phyloP scores from a whole-genome alignment of 2,329 filamentous ascomycete species.

The Verticillium dahliae region DNA sequence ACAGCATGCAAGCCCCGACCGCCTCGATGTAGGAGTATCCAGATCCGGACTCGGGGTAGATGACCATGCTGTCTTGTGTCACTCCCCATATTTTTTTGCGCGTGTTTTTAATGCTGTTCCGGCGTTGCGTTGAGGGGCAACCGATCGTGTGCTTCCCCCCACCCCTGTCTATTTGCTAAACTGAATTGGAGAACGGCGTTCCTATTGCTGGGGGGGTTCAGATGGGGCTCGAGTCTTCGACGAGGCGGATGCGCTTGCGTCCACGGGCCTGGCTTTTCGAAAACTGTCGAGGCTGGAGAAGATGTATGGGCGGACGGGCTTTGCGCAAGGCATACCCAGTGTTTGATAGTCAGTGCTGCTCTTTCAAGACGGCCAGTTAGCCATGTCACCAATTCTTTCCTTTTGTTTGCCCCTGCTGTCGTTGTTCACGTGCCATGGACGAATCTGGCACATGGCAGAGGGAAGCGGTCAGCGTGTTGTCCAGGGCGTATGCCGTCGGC shows the following conservation, averaged over 20 bases:
- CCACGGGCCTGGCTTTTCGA: not conserved
- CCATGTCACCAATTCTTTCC: not conserved
- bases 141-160: not conserved
- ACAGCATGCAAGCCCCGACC: conserved; percentile 22
- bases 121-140: not conserved
- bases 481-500: too few relatives aligned
- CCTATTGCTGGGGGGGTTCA: not conserved
- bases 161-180: not conserved
- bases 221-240: not conserved
- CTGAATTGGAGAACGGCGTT: not conserved
- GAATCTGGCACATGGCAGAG: too few relatives aligned
- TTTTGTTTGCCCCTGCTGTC: not conserved
- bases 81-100: not conserved
- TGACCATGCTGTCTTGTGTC: not conserved
- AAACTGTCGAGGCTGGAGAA: not conserved
- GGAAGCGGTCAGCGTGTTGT: too few relatives aligned
- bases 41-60: not conserved
- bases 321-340: not conserved
- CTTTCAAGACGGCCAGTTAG: not conserved
- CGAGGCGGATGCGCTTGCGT: not conserved
- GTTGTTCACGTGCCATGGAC: too few relatives aligned
- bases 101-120: not conserved
- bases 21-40: conserved; percentile 21
- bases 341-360: not conserved
- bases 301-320: too few relatives aligned